A percentile compares a stretch with the other conserved stretches of the same genome.
Conservation (phyloP, 768 basidiomycete genomes). For the Podaxis carcinomalis region DNA sequence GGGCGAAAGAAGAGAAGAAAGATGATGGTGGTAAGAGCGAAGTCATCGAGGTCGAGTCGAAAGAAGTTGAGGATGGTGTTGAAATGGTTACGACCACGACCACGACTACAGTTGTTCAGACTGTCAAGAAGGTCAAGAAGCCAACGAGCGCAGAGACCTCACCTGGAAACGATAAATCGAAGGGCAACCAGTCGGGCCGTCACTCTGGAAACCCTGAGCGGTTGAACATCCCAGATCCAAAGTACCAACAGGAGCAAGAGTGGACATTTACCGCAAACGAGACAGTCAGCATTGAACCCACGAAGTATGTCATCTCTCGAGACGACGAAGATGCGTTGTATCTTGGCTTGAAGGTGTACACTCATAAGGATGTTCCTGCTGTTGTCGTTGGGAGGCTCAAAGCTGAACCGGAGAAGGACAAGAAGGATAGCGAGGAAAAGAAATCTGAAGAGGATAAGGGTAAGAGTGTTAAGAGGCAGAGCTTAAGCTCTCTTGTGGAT, state of each 20-base stretch:
- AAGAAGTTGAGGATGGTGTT: slow-evolving; percentile 15
- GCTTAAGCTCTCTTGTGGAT: background rate
- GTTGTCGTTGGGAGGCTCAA: slow-evolving; percentile 30
- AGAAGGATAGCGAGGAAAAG: background rate
- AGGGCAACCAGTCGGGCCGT: background rate
- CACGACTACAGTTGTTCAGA: slow-evolving; percentile 22
- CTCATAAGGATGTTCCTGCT: slow-evolving; percentile 39
- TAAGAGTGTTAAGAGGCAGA: background rate
- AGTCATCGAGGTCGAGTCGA: background rate
- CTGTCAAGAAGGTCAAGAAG: slow-evolving; percentile 20
- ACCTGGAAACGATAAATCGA: background rate
- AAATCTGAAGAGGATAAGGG: background rate
- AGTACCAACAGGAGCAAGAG: slow-evolving; percentile 5
- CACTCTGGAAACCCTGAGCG: background rate
- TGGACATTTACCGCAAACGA: background rate
- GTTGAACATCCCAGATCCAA: slow-evolving; percentile 4
- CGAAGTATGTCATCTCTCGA: slow-evolving; percentile 21
- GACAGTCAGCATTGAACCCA: slow-evolving; percentile 12
- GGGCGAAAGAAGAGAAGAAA: slow-evolving; percentile 19
- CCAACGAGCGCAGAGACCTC: slow-evolving; percentile 5
- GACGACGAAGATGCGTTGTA: slow-evolving; percentile 35
- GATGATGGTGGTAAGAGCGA: background rate
- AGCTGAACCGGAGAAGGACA: slow-evolving; percentile 27
- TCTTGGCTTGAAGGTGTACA: slow-evolving; percentile 37
- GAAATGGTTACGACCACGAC: slow-evolving; percentile 25